These are phyloP conservation scores for Salix caprea DNA, from an alignment of 345 rosid species.

Conservation along the genomic window DNA sequence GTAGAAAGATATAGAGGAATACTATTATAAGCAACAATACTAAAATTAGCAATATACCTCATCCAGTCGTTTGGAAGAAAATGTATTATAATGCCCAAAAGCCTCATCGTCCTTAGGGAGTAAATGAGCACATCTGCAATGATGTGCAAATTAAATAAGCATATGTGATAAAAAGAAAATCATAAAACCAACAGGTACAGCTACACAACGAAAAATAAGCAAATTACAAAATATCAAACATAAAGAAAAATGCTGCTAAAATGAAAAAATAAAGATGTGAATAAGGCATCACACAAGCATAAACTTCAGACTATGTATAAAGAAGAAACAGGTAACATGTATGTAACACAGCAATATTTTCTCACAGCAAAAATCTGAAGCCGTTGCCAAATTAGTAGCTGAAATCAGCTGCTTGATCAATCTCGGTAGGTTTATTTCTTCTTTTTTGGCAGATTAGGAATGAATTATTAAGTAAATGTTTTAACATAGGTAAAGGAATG, in stretches of 20 bases:
- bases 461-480: background rate
- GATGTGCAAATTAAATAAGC: background rate
- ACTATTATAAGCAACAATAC: background rate
- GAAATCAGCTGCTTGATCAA: background rate
- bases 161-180: background rate
- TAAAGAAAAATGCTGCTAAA: background rate
- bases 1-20: background rate
- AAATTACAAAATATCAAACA: background rate
- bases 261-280: background rate
- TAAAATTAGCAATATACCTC: slow-evolving; percentile 49
- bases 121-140: slow-evolving; percentile 80
- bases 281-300: background rate
- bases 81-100: slow-evolving; percentile 67
- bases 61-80: slow-evolving; percentile 74
- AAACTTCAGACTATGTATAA: background rate
- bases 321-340: background rate
- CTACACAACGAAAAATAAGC: background rate
- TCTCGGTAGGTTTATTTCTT: background rate
- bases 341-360: background rate
- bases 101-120: slow-evolving; percentile 90
- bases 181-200: background rate
- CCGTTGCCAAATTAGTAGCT: background rate
- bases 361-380: background rate
- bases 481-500: background rate
- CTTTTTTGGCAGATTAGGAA: background rate